Evolutionary conservation across 1,139 yeast species (phyloP).

Genomic region (Zygoascus sp.): DNA sequence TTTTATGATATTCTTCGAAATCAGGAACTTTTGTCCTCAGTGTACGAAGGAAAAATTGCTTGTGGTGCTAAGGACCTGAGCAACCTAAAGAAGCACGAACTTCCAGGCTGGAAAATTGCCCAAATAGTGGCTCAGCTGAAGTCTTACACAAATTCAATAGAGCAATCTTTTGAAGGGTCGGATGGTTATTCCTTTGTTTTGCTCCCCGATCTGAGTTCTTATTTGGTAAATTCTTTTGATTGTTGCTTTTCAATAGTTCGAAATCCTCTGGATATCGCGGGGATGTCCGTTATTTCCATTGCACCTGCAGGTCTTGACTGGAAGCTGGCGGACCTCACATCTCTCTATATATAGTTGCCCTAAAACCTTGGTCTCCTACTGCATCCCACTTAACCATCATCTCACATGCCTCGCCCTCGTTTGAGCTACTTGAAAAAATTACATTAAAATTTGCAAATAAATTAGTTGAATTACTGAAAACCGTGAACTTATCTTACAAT

Average conservation of each 20-base stretch:
- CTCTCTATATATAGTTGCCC: background rate
- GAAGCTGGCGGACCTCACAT: conserved; percentile 15
- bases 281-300: conserved; percentile 12
- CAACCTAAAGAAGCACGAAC: background rate
- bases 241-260: background rate
- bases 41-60: background rate
- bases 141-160: background rate
- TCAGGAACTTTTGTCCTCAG: conserved; percentile 12
- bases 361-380: no score
- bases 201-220: background rate
- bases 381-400: no score
- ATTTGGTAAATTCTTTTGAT: background rate
- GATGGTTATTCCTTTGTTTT: background rate
- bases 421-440: no score
- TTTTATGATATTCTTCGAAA: conserved; percentile 8
- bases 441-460: background rate
- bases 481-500: background rate
- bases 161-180: background rate
- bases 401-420: no score
- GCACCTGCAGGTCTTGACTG: conserved; percentile 20
- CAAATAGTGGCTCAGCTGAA: background rate
- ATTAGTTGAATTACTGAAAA: background rate
- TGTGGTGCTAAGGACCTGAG: background rate
- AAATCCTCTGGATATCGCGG: background rate
- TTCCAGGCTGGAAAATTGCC: conserved; percentile 5